Evolutionary conservation across 2,329 filamentous ascomycete genomes (phyloP).

Genomic region (Albophoma yamanashiensis): DNA sequence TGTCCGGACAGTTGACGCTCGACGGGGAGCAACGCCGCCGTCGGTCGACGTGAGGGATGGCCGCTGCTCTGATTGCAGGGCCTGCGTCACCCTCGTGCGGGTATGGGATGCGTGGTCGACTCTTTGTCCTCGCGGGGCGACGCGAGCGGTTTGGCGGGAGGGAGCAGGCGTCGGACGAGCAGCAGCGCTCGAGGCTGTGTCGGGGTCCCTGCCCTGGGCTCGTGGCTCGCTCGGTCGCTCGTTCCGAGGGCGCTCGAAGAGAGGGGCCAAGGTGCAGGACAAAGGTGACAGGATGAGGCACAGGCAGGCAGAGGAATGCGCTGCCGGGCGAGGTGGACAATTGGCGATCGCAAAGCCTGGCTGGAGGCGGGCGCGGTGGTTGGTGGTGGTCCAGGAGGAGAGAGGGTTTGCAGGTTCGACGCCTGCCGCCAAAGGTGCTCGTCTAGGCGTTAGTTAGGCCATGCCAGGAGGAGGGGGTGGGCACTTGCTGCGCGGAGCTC

Average conservation of each 20-base stretch:
- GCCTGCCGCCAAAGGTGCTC: neutral
- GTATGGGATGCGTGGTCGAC: neutral
- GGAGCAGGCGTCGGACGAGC: neutral
- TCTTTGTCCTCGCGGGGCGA: neutral
- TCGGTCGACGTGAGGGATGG: slow-evolving; percentile 12
- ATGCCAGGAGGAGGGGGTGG: neutral
- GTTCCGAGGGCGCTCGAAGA: neutral
- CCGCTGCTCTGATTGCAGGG: neutral
- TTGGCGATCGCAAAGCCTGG: neutral
- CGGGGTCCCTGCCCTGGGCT: slow-evolving; percentile 1
- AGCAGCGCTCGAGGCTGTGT: slow-evolving; percentile 1
- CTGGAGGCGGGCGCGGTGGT: neutral
- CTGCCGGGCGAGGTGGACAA: neutral
- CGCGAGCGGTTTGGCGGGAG: neutral
- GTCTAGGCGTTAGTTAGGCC: neutral
- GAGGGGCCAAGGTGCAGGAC: neutral
- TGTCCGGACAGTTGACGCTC: slow-evolving; percentile 13
- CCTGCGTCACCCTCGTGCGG: neutral
- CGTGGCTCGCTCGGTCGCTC: neutral
- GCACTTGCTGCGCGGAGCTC: neutral
- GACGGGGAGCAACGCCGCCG: slow-evolving; percentile 20
- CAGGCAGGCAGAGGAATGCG: neutral
- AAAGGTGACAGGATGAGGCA: neutral
- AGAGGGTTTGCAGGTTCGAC: neutral
- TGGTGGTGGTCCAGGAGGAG: neutral